These are phyloP conservation scores for Ophiosphaerella narmari DNA, from an alignment of 2,329 filamentous ascomycete species.

Conservation along the genomic window DNA sequence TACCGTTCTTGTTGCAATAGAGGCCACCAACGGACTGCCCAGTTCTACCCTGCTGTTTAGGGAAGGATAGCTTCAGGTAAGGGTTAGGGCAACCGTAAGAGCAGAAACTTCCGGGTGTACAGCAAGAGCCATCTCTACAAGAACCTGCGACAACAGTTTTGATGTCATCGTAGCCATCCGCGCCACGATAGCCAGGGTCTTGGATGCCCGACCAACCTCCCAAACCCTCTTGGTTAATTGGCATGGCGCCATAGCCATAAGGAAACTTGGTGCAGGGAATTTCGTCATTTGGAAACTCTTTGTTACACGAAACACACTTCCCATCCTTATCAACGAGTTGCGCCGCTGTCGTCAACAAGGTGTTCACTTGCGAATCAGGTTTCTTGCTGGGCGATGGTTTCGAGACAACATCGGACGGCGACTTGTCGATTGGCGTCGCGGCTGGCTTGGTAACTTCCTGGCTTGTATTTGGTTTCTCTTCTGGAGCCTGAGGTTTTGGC, in stretches of 20 bases:
- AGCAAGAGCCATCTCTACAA: conserved; percentile 60
- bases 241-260: conserved; percentile 76
- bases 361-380: conserved; percentile 20
- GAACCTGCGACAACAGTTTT: conserved; percentile 68
- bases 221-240: conserved; percentile 69
- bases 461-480: conserved; percentile 4
- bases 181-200: conserved; percentile 45
- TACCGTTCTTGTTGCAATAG: conserved; percentile 77
- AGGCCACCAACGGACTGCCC: conserved; percentile 89
- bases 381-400: conserved; percentile 8
- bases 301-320: conserved; percentile 58
- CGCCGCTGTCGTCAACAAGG: conserved; percentile 14
- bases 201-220: conserved; percentile 84
- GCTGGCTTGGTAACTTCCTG: not conserved
- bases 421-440: conserved; percentile 14
- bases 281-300: conserved; percentile 75
- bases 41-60: conserved; percentile 73
- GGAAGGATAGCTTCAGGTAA: conserved; percentile 93
- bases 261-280: conserved; percentile 76
- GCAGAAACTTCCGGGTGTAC: conserved; percentile 71
- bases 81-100: conserved; percentile 92
- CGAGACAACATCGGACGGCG: conserved; percentile 6
- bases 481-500: conserved; percentile 4
- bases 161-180: conserved; percentile 58
- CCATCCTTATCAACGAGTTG: conserved; percentile 28